Evolutionary conservation across 2,329 filamentous ascomycete species (phyloP).

Genomic region (Hypoxylon sp.): DNA sequence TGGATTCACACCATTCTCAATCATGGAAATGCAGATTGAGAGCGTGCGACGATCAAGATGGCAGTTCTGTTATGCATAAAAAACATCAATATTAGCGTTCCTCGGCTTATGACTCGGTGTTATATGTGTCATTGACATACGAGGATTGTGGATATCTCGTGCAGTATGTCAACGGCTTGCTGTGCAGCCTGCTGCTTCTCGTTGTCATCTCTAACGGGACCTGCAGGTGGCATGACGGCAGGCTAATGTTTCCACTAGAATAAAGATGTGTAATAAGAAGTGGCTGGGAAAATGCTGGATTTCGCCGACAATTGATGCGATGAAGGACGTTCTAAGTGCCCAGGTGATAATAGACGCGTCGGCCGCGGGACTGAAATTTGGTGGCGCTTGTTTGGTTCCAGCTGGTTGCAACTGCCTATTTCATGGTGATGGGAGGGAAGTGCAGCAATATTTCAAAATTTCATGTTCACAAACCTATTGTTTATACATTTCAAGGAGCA

Average conservation of each 20-base stretch:
- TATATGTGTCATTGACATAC: constrained; percentile 66
- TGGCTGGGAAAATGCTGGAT: background rate
- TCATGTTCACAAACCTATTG: background rate
- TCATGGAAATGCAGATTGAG: constrained; percentile 95
- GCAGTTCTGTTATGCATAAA: constrained; percentile 78
- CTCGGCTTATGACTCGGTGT: background rate
- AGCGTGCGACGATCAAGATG: constrained; percentile 91
- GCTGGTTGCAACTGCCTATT: constrained; percentile 45
- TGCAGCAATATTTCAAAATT: background rate
- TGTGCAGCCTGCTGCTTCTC: constrained; percentile 83
- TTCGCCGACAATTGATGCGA: constrained; percentile 7
- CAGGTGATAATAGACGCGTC: constrained; percentile 37
- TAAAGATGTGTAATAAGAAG: background rate
- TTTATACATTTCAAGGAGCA: background rate
- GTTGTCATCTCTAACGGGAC: constrained; percentile 61
- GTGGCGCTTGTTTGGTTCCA: constrained; percentile 25
- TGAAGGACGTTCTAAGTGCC: constrained; percentile 26
- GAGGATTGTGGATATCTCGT: constrained; percentile 89
- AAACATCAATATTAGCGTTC: constrained; percentile 3
- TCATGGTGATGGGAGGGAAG: background rate
- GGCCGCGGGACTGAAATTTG: constrained; percentile 22
- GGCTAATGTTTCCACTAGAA: background rate
- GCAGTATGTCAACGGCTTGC: constrained; percentile 85
- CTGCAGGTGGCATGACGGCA: constrained; percentile 45
- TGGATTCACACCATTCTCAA: constrained; percentile 97